Conservation (phyloP, 441 rosid species). For the Flueggea neowawraea region DNA sequence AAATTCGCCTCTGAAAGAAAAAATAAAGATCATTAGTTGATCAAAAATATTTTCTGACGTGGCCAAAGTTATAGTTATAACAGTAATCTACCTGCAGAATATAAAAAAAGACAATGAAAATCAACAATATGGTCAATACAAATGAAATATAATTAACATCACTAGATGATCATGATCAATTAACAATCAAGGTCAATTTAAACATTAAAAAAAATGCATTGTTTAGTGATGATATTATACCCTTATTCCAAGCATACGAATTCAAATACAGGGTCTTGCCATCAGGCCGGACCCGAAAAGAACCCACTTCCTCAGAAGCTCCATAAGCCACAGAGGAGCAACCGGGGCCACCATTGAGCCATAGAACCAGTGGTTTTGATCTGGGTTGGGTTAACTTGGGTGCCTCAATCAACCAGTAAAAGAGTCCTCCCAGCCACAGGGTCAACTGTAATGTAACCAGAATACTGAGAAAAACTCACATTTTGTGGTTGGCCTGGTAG, state of each 20-base stretch:
- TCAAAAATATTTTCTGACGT: no score
- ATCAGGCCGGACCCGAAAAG: constrained; percentile 61
- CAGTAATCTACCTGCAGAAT: no score
- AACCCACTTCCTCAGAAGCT: constrained; percentile 87
- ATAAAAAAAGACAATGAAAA: neutral
- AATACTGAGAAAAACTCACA: constrained; percentile 64
- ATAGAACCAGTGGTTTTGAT: constrained; percentile 52
- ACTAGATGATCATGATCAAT: neutral
- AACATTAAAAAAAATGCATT: neutral
- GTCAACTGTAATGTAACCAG: constrained; percentile 74
- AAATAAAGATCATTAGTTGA: neutral
- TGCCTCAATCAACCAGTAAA: constrained; percentile 66
- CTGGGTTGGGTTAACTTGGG: constrained; percentile 25
- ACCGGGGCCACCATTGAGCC: constrained; percentile 97
- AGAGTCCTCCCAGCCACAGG: constrained; percentile 49
- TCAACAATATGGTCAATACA: no score
- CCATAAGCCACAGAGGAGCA: constrained; percentile 88
- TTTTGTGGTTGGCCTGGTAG: constrained; percentile 68
- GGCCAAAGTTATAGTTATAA: no score
- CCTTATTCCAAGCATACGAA: constrained; percentile 69
- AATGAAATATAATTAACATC: neutral
- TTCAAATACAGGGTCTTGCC: constrained; percentile 57
- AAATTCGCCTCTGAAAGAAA: constrained; percentile 60
- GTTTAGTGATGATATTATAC: constrained; percentile 18
- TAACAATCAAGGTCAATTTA: neutral